Base-by-base conservation (phyloP, 352 stramenopile genomes). In the Peronospora farinosa region DNA sequence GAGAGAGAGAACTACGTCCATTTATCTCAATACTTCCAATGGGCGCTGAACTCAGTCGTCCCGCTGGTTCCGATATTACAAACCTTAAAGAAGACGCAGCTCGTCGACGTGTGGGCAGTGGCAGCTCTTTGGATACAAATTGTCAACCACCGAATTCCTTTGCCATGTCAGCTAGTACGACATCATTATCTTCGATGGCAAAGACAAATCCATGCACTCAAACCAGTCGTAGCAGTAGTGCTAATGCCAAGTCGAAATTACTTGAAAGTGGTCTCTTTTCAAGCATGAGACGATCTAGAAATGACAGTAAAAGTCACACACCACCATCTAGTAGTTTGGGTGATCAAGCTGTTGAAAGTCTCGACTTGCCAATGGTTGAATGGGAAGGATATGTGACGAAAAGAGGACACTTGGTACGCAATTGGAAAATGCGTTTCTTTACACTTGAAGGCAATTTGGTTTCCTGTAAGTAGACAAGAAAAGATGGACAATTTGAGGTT, bases 311-410 rank as follows among this genome's bases (percentile, higher is more conserved):
- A 33, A 45, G 60, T n/a, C 10, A 36, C 19, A 54, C 44, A 2
- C 54, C 55, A n/a, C 47, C 60, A 9, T 36, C 45, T 11, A 39
- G 23, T 27, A 54, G 60, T 17, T 53, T 60, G 37, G 47, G 83
- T 9, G 78, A 91, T 40, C 67, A 83, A 17, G 43, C 35, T 0
- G 69, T 94, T 15, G 84, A 94, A 63, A 88, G 77, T 50, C 63
- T 94, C 8, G 84, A 94, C 49, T 61, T 94, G 42, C 84, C 83
- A 16, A 89, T 88, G 17, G 78, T 91, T 25, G 84, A 95, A 54
- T 95, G 84, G 84, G 84, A 95, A 64, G 84, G 84, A 32, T 95
- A 92, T 54, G 84, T 92, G n/a, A 90, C 79, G n/a, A 95, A 95
- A 62, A 70, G 82, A 30, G 82, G 84, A 0, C 81, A 95, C 46